Evolutionary conservation across 179 eudicot genomes (phyloP), one percentile per base, ranked within the genome.

Genomic region (Silene vulgaris): DNA sequence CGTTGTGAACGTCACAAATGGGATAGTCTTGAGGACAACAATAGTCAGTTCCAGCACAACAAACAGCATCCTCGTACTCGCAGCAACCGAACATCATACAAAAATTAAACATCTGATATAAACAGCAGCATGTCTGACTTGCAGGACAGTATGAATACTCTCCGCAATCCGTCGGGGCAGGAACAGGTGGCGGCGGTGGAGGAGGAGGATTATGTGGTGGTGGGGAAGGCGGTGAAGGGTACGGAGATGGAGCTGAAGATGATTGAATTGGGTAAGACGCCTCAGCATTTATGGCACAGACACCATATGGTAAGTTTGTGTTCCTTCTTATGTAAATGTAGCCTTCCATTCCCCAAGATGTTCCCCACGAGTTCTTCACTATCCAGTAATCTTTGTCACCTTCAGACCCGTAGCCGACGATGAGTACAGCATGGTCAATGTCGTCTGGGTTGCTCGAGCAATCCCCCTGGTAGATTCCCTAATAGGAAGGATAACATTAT

Each of bases 341-440:
- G 30, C 96, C 96, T 13, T 84, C 80, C 23, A 87, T 79, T 5
- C 96, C 96, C 96, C 96, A 91, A 12, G 69, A 66, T 5, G 86
- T 88, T 3, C 93, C 96, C 93, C 96, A 91, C 11, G 93, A 88
- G 81, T 89, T 91, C 78, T 91, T 91, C 21, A 88, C 84, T 8
- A 91, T 91, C 96, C 96, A 89, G 68, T 91, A 91, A 60, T 89
- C 89, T 23, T 82, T 86, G 69, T 76, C 73, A 0, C 81, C 82
- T 65, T 86, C 85, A 0, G 89, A 76, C 20, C 86, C 91, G 23
- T 91, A 89, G 11, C 96, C 93, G 5, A 89, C 96, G 0, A 91
- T 84, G 54, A 89, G 43, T n/a, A 88, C 93, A 0, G 90, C 93
- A 7, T 91, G 96, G 73, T 88, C 86, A 52, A 89, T 85, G 80